A percentile compares a stretch with the other conserved stretches of the same genome.
phyloP scores from a whole-genome alignment of 1,139 yeast genomes.

The Groenewaldozyma auringiensis region DNA sequence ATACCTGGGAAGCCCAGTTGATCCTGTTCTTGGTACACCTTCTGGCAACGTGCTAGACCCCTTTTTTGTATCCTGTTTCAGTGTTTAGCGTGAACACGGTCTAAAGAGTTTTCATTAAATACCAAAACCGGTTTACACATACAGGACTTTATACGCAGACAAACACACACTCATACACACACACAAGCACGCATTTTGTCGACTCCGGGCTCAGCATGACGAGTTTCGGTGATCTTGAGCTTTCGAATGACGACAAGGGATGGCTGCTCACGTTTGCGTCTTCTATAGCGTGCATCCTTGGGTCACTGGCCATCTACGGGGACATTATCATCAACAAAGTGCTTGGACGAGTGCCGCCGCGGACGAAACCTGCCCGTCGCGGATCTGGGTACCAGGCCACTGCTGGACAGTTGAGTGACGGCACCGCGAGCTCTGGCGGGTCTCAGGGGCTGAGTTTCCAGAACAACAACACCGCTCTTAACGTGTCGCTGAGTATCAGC shows the following conservation, averaged over 20 bases:
- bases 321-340: conserved; percentile 39
- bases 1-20: too few relatives aligned
- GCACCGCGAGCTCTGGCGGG: conserved; percentile 38
- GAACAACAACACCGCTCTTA: conserved; percentile 53
- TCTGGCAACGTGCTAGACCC: too few relatives aligned
- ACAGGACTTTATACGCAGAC: too few relatives aligned
- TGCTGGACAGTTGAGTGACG: conserved; percentile 38
- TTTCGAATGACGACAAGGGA: conserved; percentile 26
- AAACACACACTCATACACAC: too few relatives aligned
- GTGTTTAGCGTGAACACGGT: too few relatives aligned
- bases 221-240: neutral
- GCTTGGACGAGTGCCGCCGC: neutral
- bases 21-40: too few relatives aligned
- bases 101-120: too few relatives aligned
- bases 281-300: conserved; percentile 50
- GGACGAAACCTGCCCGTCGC: neutral
- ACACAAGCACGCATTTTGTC: too few relatives aligned
- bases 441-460: conserved; percentile 37
- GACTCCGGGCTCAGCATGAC: too few relatives aligned
- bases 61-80: too few relatives aligned
- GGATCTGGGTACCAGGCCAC: neutral
- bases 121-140: too few relatives aligned
- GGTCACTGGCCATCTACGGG: conserved; percentile 48
- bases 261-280: conserved; percentile 53
- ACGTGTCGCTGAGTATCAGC: conserved; percentile 60